Evolutionary conservation across 177 flowering plant species (phyloP).

Genomic region (Vitis hybrid): DNA sequence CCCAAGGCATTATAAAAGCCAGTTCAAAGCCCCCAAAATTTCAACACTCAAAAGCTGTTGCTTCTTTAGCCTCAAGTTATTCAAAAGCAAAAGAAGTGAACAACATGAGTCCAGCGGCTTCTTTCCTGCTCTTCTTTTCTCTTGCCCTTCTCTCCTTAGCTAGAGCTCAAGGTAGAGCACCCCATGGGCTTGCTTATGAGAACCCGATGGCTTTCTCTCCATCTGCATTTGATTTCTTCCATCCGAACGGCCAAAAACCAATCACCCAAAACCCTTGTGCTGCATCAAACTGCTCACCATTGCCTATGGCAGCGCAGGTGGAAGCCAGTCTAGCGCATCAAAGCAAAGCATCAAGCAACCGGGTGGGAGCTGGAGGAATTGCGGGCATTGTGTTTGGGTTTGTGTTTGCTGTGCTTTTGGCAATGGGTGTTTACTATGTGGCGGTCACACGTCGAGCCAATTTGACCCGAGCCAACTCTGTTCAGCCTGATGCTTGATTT

Average conservation of each 20-base stretch:
- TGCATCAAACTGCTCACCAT: conserved; percentile 39
- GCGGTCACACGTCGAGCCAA: conserved; percentile 36
- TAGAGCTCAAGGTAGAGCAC: conserved; percentile 53
- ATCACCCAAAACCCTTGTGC: conserved; percentile 24
- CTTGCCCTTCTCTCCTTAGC: conserved; percentile 28
- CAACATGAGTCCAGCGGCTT: conserved; percentile 20
- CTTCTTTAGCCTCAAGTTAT: neutral
- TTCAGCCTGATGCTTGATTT: conserved; percentile 39
- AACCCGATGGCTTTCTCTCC: conserved; percentile 66
- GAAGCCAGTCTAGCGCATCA: conserved; percentile 39
- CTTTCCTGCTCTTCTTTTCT: conserved; percentile 21
- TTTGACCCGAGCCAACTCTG: conserved; percentile 27
- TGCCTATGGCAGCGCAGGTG: conserved; percentile 57
- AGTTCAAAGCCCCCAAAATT: conserved; percentile 14
- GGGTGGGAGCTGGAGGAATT: conserved; percentile 46
- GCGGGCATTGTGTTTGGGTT: conserved; percentile 55
- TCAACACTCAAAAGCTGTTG: conserved; percentile 2
- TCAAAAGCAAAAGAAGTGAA: neutral
- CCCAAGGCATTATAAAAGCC: conserved; percentile 32
- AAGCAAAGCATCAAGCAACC: conserved; percentile 20
- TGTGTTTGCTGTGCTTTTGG: conserved; percentile 34
- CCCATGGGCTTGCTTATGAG: conserved; percentile 64
- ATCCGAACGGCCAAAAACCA: conserved; percentile 40
- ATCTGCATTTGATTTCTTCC: conserved; percentile 67
- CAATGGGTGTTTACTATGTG: conserved; percentile 59